phyloP scores from a whole-genome alignment of 2,329 filamentous ascomycete species.

The Aspergillus aculeatus region DNA sequence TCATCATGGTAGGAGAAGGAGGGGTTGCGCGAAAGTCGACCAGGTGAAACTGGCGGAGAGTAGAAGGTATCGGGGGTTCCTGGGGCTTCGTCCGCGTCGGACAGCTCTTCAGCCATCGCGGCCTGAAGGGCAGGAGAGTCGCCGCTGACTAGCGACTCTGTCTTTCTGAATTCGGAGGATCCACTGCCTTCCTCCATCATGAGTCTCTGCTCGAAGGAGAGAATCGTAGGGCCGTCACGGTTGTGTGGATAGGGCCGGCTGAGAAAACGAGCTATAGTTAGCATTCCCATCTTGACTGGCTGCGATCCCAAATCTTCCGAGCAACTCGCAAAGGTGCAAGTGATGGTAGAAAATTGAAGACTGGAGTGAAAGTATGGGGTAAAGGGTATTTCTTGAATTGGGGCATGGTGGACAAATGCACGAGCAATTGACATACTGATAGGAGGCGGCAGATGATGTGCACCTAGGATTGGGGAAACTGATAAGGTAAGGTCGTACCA shows the following conservation, averaged over 20 bases:
- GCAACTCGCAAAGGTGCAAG: neutral
- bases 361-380: neutral
- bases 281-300: conserved; percentile 33
- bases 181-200: conserved; percentile 34
- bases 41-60: conserved; percentile 31
- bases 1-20: conserved; percentile 89
- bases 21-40: conserved; percentile 66
- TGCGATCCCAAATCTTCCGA: neutral
- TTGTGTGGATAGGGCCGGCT: conserved; percentile 37
- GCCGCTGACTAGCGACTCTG: conserved; percentile 18
- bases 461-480: neutral
- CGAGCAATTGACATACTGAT: neutral
- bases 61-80: conserved; percentile 28
- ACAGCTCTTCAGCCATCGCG: conserved; percentile 26
- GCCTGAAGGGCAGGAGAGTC: conserved; percentile 28
- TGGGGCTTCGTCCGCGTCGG: conserved; percentile 29
- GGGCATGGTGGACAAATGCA: neutral
- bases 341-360: neutral
- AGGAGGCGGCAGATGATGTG: conserved; percentile 5
- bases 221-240: conserved; percentile 37
- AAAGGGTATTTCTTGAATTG: conserved; percentile 12
- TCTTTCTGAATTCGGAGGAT: conserved; percentile 21
- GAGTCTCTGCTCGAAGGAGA: conserved; percentile 39
- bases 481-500: conserved; percentile 6
- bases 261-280: conserved; percentile 39